Percentiles rank a stretch among this genome's conserved stretches.
These are phyloP conservation scores for Tetracentron sinense DNA, from an alignment of 164 flowering plant genomes.

Conservation along the genomic window DNA sequence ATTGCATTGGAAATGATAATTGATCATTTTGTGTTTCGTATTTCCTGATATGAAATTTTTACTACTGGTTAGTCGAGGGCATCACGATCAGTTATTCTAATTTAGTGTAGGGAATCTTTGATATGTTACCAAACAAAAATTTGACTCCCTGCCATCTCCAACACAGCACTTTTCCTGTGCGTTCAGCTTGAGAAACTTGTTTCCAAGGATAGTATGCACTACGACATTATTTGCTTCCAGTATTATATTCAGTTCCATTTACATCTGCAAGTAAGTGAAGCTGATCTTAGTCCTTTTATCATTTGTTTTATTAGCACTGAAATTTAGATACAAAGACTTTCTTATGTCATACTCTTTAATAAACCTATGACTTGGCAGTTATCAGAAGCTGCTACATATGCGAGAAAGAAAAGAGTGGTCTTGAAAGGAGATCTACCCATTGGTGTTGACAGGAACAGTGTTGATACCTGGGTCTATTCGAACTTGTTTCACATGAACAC, in stretches of 20 bases:
- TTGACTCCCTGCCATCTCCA: not conserved
- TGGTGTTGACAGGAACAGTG: constrained; percentile 93
- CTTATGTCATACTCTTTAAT: constrained; percentile 2
- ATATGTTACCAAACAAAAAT: not conserved
- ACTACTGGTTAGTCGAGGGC: not conserved
- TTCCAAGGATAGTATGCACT: constrained; percentile 70
- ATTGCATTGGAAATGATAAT: not conserved
- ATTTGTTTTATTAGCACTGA: not conserved
- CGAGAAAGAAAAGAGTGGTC: constrained; percentile 76
- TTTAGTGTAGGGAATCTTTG: not conserved
- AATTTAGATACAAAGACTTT: not conserved
- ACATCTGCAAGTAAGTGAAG: constrained; percentile 63
- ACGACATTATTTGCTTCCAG: constrained; percentile 73
- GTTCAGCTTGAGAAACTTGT: constrained; percentile 89
- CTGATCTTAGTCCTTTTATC: not conserved
- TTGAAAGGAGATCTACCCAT: constrained; percentile 95
- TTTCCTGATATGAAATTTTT: not conserved
- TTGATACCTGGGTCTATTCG: constrained; percentile 96
- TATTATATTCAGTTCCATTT: constrained; percentile 87
- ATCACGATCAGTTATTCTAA: not conserved
- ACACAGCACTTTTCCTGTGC: constrained; percentile 10
- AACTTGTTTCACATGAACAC: constrained; percentile 94
- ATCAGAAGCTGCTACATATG: constrained; percentile 84
- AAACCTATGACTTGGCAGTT: constrained; percentile 38
- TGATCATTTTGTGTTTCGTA: not conserved